phyloP scores from a whole-genome alignment of 2,329 filamentous ascomycete genomes.

The Davidsoniella eucalypti region DNA sequence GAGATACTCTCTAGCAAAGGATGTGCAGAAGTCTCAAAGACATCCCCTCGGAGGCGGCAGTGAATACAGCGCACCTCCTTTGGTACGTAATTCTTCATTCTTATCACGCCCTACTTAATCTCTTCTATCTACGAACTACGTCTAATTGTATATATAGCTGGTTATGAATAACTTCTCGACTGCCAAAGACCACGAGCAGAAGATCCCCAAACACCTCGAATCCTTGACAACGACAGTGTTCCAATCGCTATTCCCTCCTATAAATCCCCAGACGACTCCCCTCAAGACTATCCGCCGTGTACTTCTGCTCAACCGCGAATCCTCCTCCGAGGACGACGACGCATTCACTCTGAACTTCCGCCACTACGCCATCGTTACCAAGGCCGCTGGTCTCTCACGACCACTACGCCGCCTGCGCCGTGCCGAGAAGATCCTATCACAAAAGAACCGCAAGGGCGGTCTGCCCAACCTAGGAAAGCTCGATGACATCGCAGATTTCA shows the following conservation, averaged over 20 bases:
- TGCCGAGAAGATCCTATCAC: constrained; percentile 58
- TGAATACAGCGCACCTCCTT: constrained; percentile 68
- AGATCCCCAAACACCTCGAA: constrained; percentile 87
- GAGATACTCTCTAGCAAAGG: constrained; percentile 85
- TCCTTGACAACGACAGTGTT: constrained; percentile 85
- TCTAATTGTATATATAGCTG: constrained; percentile 31
- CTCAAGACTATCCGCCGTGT: constrained; percentile 86
- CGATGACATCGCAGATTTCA: constrained; percentile 85
- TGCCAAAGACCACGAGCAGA: constrained; percentile 39
- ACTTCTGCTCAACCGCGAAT: constrained; percentile 74
- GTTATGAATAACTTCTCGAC: constrained; percentile 97
- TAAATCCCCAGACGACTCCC: constrained; percentile 80
- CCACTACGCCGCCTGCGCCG: constrained; percentile 70
- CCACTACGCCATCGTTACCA: constrained; percentile 91
- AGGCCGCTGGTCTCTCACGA: constrained; percentile 68
- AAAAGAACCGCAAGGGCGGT: constrained; percentile 38
- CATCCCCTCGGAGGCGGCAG: constrained; percentile 69
- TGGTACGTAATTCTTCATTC: constrained; percentile 33
- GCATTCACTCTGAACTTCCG: constrained; percentile 74
- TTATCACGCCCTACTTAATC: neutral
- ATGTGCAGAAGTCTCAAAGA: constrained; percentile 69
- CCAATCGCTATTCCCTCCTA: constrained; percentile 88
- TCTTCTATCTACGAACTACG: neutral
- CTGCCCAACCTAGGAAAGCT: constrained; percentile 83
- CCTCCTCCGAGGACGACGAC: constrained; percentile 39